Conservation (phyloP, 2,329 filamentous ascomycete species). For the Raffaelea ambrosiae region DNA sequence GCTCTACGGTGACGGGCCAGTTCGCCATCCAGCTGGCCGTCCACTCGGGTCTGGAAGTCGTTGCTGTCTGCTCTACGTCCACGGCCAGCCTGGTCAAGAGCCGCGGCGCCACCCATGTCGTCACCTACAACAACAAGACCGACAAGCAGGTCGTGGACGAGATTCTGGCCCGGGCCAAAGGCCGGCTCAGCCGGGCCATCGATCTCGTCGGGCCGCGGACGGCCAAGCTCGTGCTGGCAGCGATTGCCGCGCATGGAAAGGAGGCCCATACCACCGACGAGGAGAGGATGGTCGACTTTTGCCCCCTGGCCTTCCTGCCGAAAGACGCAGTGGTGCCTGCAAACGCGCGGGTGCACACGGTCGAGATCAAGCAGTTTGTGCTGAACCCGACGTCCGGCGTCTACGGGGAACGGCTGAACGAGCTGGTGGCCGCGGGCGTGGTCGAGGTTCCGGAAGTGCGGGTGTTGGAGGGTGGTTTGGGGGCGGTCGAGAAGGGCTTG, state of each 20-base stretch:
- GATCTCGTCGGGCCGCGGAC: constrained; percentile 28
- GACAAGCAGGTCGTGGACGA: constrained; percentile 23
- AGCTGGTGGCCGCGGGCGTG: constrained; percentile 18
- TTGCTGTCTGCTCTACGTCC: constrained; percentile 24
- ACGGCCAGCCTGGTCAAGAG: constrained; percentile 19
- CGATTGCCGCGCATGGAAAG: too few relatives aligned
- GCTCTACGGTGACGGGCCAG: constrained; percentile 31
- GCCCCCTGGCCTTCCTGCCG: constrained; percentile 26
- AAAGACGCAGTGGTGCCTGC: constrained; percentile 15
- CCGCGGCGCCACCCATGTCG: constrained; percentile 24
- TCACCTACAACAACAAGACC: constrained; percentile 23
- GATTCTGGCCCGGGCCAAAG: constrained; percentile 17
- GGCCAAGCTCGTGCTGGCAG: constrained; percentile 10
- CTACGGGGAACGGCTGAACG: constrained; percentile 23
- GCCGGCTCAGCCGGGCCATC: constrained; percentile 23
- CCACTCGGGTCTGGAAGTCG: constrained; percentile 23
- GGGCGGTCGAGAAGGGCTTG: constrained; percentile 21
- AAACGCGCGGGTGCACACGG: constrained; percentile 23
- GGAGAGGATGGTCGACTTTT: constrained; percentile 17
- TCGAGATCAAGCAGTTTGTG: constrained; percentile 32
- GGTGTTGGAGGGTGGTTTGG: constrained; percentile 24
- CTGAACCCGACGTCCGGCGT: constrained; percentile 19
- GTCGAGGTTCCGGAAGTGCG: constrained; percentile 22
- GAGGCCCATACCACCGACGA: too few relatives aligned
- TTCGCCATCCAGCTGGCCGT: constrained; percentile 30